Evolutionary conservation across 139 green algal genomes (phyloP), one percentile per base, ranked within the genome.

Genomic region (Haematococcus sp.): DNA sequence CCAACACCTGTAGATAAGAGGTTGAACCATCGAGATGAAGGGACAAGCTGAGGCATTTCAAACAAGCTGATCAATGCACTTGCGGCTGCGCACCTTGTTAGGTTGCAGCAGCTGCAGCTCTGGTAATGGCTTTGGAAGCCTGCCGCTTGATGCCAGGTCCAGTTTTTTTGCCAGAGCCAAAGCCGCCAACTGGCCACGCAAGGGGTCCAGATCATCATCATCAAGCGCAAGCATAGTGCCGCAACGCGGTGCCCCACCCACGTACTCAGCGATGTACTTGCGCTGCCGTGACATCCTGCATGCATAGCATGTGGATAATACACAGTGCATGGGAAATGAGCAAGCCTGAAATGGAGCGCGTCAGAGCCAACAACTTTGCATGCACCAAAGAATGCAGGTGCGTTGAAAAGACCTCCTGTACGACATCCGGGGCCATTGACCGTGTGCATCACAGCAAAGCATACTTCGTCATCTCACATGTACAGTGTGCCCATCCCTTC

Each of bases 401-500:
- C n/a, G n/a, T n/a, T n/a, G n/a, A n/a, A n/a, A n/a, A n/a, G n/a
- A n/a, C n/a, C n/a, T n/a, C n/a, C n/a, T n/a, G n/a, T n/a, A n/a
- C n/a, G n/a, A n/a, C n/a, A n/a, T n/a, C n/a, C n/a, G n/a, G n/a
- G n/a, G n/a, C n/a, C n/a, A n/a, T n/a, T n/a, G n/a, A n/a, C n/a
- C n/a, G 17, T 13, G 11, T 40, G 25, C 7, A 27, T 5, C 17
- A 16, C 43, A 19, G 27, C 27, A 30, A 54, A 25, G 0, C 17
- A 64, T 23, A 13, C n/a, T 17, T 63, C 46, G 43, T 67, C 16
- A 35, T 49, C 28, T 81, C 78, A 49, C 85, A 84, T 83, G 79
- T 86, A 94, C 56, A 91, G 66, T 0, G 76, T 87, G 23, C 78
- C 75, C 43, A 90, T 73, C 22, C 91, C 91, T 64, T 94, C 85